Percentiles rank a stretch among this genome's conserved stretches.
phyloP scores from a whole-genome alignment of 495 filamentous ascomycete species.

The Pseudevernia furfuracea region DNA sequence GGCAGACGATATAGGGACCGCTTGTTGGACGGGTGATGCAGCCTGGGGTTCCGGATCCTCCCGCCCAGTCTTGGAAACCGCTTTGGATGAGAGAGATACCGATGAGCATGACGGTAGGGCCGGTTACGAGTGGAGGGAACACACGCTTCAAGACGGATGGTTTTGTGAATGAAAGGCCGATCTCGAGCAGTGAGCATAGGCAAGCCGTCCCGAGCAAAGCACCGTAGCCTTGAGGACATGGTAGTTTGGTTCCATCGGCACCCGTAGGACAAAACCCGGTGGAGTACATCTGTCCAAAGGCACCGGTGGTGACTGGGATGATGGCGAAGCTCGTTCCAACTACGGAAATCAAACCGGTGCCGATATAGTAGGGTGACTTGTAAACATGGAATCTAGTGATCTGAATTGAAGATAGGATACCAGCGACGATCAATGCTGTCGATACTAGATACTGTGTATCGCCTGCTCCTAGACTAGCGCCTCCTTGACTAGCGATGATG shows the following conservation, averaged over 20 bases:
- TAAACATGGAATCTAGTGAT: constrained; percentile 79
- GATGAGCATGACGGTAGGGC: constrained; percentile 68
- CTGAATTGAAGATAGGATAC: constrained; percentile 70
- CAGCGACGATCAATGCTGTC: constrained; percentile 79
- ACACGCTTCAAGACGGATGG: constrained; percentile 61
- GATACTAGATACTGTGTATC: constrained; percentile 78
- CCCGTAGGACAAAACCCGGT: constrained; percentile 67
- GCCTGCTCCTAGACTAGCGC: constrained; percentile 56
- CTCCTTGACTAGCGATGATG: constrained; percentile 55
- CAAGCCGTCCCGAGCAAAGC: constrained; percentile 69
- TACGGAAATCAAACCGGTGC: constrained; percentile 85
- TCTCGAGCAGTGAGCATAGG: constrained; percentile 64
- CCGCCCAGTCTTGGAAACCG: constrained; percentile 79
- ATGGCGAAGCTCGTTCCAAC: constrained; percentile 82
- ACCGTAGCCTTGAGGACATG: constrained; percentile 81
- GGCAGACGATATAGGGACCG: constrained; percentile 58
- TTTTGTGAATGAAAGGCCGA: constrained; percentile 67
- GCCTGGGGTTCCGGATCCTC: constrained; percentile 50
- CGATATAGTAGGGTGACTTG: constrained; percentile 75
- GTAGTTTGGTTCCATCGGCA: constrained; percentile 55
- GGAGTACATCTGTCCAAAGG: constrained; percentile 75
- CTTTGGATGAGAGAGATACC: constrained; percentile 66
- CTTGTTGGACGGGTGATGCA: constrained; percentile 50
- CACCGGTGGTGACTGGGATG: constrained; percentile 74
- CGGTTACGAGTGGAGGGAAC: constrained; percentile 87